Base-by-base conservation (phyloP, 1,284 basidiomycete species). In the Ganoderma resinaceum region DNA sequence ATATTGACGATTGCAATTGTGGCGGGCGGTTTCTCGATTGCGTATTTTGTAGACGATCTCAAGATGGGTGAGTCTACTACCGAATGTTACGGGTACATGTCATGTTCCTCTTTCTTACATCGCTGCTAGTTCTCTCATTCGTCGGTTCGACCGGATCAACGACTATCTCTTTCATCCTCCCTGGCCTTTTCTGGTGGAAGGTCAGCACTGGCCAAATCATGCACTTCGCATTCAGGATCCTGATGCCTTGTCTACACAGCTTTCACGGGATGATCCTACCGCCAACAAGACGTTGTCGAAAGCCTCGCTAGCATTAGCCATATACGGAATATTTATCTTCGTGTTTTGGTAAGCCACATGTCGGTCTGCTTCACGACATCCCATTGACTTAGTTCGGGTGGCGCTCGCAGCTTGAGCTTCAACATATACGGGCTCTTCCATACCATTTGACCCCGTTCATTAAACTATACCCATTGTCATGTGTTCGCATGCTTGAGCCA, bases 101-200 rank as follows among this genome's bases (percentile, higher is more conserved):
- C n/a, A 20, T 4, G n/a, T 37, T 42, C 58, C 38, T 38, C 66
- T 42, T 66, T 55, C 52, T 23, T 62, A 61, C 67, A 61, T 68
- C 46, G 67, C 18, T 60, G 18, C 14, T 75, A 96, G 96, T 98
- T 14, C 85, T 98, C 37, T 95, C 96, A 5, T 98, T 99, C 78
- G 98, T 99, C 33, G 98, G 98, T 8, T 93, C 96, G 12, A 98
- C 97, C 0, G 98, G 98, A 20, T 97, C 95, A 23, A 99, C 97
- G 18, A 98, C 93, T 4, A 97, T 99, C 73, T 97, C 95, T 11
- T 99, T 99, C 81, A 99, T 99, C 77, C 86, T 99, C 5, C 97
- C 98, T 0, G 96, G 96, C 63, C 78, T 95, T 68, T 89, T 95
- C 75, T 93, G 89, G 79, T 94, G 91, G 91, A 90, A 93, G 90